Evolutionary conservation across 257 asterid species (phyloP).

Genomic region (Craterostigma plantagineum): DNA sequence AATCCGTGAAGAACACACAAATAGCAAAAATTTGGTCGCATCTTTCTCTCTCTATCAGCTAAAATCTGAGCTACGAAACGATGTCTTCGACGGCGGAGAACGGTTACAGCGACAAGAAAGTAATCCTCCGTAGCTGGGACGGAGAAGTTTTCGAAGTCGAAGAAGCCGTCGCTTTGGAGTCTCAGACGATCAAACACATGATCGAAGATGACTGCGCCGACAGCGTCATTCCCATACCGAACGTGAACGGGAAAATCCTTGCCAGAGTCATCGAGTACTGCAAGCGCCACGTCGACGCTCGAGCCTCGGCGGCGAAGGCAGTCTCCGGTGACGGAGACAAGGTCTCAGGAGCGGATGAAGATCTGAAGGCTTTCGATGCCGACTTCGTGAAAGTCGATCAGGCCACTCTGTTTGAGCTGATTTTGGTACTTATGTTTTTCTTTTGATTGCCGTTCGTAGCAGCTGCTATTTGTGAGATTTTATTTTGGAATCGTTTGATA

Average conservation of each 20-base stretch:
- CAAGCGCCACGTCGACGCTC: slow-evolving; percentile 36
- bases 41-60: not conserved
- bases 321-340: slow-evolving; percentile 17
- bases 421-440: slow-evolving; percentile 18
- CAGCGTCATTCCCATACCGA: slow-evolving; percentile 40
- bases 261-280: slow-evolving; percentile 52
- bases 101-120: slow-evolving; percentile 17
- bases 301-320: slow-evolving; percentile 7
- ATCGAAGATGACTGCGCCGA: slow-evolving; percentile 53
- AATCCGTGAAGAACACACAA: too few relatives aligned
- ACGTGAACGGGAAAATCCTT: slow-evolving; percentile 40
- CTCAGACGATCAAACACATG: slow-evolving; percentile 44
- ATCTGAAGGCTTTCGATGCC: slow-evolving; percentile 29
- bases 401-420: slow-evolving; percentile 39
- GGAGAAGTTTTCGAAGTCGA: slow-evolving; percentile 34
- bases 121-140: slow-evolving; percentile 35
- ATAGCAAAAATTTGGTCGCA: not conserved
- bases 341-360: slow-evolving; percentile 18
- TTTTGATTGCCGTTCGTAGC: not conserved
- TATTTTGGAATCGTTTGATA: too few relatives aligned
- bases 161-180: slow-evolving; percentile 26
- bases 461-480: too few relatives aligned
- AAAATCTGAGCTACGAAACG: not conserved
- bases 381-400: slow-evolving; percentile 48
- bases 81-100: slow-evolving; percentile 12